These are phyloP conservation scores for Scolecobasidium constrictum DNA, from an alignment of 2,329 filamentous ascomycete genomes.

Conservation along the genomic window DNA sequence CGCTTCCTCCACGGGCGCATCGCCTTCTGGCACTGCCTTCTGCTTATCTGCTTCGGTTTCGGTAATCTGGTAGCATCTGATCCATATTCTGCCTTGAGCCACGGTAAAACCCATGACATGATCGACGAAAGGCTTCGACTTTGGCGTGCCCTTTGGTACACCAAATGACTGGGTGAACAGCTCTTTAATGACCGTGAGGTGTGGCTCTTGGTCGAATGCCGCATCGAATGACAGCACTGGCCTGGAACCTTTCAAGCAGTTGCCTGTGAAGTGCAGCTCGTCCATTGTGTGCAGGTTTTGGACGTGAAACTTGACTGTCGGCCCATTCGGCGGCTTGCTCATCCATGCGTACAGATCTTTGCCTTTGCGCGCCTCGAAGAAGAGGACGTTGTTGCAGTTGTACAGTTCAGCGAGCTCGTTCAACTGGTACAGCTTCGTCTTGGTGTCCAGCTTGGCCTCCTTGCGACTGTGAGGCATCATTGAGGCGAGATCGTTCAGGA, in stretches of 20 bases:
- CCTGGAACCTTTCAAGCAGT: conserved; percentile 87
- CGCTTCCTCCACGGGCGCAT: conserved; percentile 17
- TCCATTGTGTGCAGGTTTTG: conserved; percentile 93
- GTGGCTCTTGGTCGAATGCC: conserved; percentile 69
- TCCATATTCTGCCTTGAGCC: conserved; percentile 90
- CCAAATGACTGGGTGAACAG: conserved; percentile 84
- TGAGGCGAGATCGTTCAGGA: conserved; percentile 77
- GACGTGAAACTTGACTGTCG: conserved; percentile 63
- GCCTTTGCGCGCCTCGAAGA: conserved; percentile 90
- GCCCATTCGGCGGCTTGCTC: conserved; percentile 78
- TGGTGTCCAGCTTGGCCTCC: conserved; percentile 94
- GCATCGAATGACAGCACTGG: conserved; percentile 87
- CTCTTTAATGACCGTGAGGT: conserved; percentile 78
- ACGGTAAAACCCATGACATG: conserved; percentile 89
- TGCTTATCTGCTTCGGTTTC: conserved; percentile 56
- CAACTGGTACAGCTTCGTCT: conserved; percentile 58
- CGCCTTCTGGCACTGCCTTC: conserved; percentile 28
- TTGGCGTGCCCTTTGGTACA: conserved; percentile 77
- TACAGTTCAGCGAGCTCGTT: conserved; percentile 52
- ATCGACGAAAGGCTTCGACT: conserved; percentile 92
- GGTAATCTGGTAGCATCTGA: conserved; percentile 86
- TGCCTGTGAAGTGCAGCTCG: conserved; percentile 91
- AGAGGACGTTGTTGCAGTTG: conserved; percentile 90
- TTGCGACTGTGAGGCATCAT: conserved; percentile 88
- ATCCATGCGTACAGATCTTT: conserved; percentile 94